Evolutionary conservation across 805 yeast genomes (phyloP).

Genomic region (Phaffomyces opuntiae): DNA sequence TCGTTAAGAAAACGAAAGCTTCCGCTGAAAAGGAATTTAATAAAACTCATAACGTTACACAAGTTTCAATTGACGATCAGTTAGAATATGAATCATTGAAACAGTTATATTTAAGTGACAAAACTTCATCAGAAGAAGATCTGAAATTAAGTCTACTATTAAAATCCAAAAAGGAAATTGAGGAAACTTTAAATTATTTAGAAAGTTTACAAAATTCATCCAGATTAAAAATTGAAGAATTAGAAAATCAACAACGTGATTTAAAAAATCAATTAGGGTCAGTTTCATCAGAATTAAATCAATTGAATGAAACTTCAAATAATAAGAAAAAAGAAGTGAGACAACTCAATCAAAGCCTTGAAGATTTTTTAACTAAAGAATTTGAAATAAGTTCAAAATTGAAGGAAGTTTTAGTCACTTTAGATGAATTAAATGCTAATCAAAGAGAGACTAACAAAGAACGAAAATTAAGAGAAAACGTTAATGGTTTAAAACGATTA

Average conservation of each 20-base stretch:
- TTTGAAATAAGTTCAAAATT: constrained; percentile 56
- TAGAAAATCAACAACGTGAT: constrained; percentile 27
- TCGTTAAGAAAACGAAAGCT: constrained; percentile 34
- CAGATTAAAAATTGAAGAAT: constrained; percentile 27
- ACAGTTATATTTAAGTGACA: constrained; percentile 47
- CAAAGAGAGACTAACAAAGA: constrained; percentile 74
- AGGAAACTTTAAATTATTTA: constrained; percentile 31
- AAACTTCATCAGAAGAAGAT: constrained; percentile 52
- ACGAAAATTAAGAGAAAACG: constrained; percentile 63
- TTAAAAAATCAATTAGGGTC: constrained; percentile 19
- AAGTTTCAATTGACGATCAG: constrained; percentile 43
- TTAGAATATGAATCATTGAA: constrained; percentile 53
- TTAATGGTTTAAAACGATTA: constrained; percentile 58
- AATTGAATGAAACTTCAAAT: constrained; percentile 29
- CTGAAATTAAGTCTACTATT: constrained; percentile 36
- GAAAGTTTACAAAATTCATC: constrained; percentile 30
- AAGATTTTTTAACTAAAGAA: constrained; percentile 40
- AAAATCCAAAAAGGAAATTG: constrained; percentile 39
- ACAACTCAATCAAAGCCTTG: constrained; percentile 30
- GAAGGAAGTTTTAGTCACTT: constrained; percentile 47
- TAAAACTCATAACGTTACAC: constrained; percentile 26
- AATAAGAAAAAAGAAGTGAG: constrained; percentile 36
- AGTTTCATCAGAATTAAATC: constrained; percentile 20
- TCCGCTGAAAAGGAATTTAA: constrained; percentile 31
- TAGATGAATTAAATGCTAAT: constrained; percentile 69